Evolutionary conservation across 345 rosid genomes (phyloP).

Genomic region (Gossypioides kirkii): DNA sequence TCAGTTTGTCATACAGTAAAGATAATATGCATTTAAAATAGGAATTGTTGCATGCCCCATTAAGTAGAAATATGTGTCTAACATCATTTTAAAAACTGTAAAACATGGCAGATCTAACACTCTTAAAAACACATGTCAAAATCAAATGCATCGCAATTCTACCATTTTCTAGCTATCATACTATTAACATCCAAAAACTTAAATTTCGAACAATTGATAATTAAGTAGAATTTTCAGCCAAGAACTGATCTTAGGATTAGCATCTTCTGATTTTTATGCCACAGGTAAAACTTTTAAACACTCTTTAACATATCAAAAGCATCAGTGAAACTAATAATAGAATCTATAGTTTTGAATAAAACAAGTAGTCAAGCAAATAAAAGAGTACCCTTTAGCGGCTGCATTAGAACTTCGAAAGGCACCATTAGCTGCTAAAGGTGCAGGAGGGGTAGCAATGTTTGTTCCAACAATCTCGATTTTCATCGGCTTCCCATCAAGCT

Average conservation of each 20-base stretch:
- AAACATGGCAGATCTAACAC: neutral
- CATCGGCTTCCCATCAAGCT: conserved; percentile 96
- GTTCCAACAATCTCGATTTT: conserved; percentile 89
- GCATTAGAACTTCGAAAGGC: conserved; percentile 40
- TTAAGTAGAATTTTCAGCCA: neutral
- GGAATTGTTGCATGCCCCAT: neutral
- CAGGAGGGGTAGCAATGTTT: conserved; percentile 49
- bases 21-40: neutral
- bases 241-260: neutral
- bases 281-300: neutral
- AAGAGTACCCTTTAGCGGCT: conserved; percentile 46
- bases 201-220: neutral
- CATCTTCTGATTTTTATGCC: neutral
- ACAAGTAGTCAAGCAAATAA: neutral
- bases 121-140: neutral
- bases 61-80: neutral
- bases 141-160: neutral
- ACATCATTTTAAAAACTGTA: neutral
- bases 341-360: neutral
- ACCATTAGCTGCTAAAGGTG: conserved; percentile 31
- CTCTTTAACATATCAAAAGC: neutral
- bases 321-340: neutral
- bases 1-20: neutral
- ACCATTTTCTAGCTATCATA: neutral
- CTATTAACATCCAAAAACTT: neutral